Conservation (phyloP, 1,284 basidiomycete species). For the Fomitopsis pinicola region DNA sequence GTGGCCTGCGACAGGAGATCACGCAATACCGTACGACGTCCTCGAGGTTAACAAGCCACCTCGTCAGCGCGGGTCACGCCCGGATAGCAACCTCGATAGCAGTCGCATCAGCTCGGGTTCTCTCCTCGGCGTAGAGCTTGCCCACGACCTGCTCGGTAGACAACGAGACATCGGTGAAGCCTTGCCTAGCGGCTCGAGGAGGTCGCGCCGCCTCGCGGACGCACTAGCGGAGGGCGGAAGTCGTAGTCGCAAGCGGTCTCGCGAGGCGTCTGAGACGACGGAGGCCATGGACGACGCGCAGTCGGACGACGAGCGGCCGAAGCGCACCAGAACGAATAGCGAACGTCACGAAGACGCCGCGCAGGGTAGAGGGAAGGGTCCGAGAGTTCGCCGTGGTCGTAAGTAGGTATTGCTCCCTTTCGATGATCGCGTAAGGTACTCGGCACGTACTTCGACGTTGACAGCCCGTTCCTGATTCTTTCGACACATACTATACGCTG, state of each 20-base stretch:
- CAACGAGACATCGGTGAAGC: not conserved
- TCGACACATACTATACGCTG: too few relatives aligned
- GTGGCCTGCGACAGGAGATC: not conserved
- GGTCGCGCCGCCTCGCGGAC: too few relatives aligned
- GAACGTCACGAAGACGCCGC: not conserved
- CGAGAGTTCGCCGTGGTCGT: too few relatives aligned
- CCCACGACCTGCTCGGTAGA: not conserved
- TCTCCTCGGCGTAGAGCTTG: too few relatives aligned
- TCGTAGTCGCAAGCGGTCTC: not conserved
- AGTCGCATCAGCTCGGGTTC: not conserved
- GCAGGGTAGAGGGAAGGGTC: too few relatives aligned
- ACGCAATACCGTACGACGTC: too few relatives aligned
- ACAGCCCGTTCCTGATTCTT: too few relatives aligned
- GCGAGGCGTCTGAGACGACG: not conserved
- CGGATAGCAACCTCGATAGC: not conserved
- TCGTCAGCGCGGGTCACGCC: not conserved
- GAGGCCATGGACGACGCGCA: not conserved
- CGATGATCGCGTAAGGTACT: too few relatives aligned
- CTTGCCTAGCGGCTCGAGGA: too few relatives aligned
- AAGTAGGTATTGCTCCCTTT: too few relatives aligned
- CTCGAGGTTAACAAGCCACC: too few relatives aligned
- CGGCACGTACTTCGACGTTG: too few relatives aligned
- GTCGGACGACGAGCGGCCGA: not conserved
- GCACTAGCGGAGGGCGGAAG: not conserved
- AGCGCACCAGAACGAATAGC: not conserved